A percentile compares a stretch with the other conserved stretches of the same genome.
Conservation (phyloP, 306 rosid species). For the Acmispon strigosus region DNA sequence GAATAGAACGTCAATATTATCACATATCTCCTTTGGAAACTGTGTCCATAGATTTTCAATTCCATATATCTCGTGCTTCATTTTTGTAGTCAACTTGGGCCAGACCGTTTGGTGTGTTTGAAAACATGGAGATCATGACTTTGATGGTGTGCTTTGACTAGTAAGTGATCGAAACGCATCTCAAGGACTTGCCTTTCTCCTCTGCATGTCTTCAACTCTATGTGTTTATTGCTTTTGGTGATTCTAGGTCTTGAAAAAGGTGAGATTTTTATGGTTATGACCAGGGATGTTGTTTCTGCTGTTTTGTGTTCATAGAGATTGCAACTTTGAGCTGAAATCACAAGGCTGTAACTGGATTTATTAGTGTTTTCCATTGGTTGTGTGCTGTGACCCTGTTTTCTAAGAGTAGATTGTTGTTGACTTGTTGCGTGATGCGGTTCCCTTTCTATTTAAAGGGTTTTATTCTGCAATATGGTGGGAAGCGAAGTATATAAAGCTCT, state of each 20-base stretch:
- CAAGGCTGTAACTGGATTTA: neutral
- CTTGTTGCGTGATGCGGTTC: neutral
- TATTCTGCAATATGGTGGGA: neutral
- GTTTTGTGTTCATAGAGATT: neutral
- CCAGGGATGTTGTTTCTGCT: neutral
- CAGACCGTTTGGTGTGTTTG: neutral
- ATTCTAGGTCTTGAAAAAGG: conserved; percentile 10
- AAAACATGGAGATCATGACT: neutral
- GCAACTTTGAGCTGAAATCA: neutral
- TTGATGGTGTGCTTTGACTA: conserved; percentile 1
- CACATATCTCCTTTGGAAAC: neutral
- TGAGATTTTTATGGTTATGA: neutral
- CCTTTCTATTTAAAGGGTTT: neutral
- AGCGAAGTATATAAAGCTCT: neutral
- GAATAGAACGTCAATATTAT: neutral
- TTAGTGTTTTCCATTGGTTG: neutral
- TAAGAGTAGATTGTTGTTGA: neutral
- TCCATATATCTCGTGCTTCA: neutral
- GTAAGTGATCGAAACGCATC: conserved; percentile 2
- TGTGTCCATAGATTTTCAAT: neutral
- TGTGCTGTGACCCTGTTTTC: neutral
- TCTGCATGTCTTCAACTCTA: conserved; percentile 2
- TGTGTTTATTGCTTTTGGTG: neutral
- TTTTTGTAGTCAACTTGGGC: neutral
- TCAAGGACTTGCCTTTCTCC: neutral